Evolutionary conservation across 73 alveolate genomes (phyloP).

Genomic region (Symbiodinium pilosum): DNA sequence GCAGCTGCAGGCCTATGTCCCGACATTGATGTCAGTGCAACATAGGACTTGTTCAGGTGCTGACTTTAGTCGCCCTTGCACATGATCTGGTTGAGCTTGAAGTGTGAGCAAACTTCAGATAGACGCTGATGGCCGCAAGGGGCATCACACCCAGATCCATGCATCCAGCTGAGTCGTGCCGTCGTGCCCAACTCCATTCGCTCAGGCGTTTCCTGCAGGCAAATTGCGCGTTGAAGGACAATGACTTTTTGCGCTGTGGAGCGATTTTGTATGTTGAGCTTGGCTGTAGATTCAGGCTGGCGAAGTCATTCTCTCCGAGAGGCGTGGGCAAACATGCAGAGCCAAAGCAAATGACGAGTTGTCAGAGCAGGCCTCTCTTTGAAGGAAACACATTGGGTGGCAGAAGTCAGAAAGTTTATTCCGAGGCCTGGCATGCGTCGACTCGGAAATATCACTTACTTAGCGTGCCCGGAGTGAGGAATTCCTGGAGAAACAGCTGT

Average conservation of each 20-base stretch:
- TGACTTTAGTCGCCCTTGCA: too few species aligned
- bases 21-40: neutral
- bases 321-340: neutral
- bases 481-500: neutral
- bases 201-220: constrained; percentile 1
- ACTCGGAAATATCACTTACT: neutral
- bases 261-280: neutral
- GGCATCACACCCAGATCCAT: neutral
- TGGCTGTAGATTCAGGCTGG: neutral
- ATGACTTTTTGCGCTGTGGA: neutral
- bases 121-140: neutral
- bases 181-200: too few species aligned
- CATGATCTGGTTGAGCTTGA: neutral
- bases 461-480: neutral
- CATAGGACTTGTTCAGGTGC: too few species aligned
- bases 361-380: neutral
- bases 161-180: neutral
- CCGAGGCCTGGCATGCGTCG: neutral
- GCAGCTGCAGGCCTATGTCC: neutral
- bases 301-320: constrained; percentile 28
- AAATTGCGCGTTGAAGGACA: neutral
- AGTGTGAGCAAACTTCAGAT: neutral
- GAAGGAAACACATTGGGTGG: constrained; percentile 41
- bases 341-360: neutral
- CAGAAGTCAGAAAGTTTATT: constrained; percentile 53